Conservation (phyloP, 306 rosid species). For the Sicyos baderoa region DNA sequence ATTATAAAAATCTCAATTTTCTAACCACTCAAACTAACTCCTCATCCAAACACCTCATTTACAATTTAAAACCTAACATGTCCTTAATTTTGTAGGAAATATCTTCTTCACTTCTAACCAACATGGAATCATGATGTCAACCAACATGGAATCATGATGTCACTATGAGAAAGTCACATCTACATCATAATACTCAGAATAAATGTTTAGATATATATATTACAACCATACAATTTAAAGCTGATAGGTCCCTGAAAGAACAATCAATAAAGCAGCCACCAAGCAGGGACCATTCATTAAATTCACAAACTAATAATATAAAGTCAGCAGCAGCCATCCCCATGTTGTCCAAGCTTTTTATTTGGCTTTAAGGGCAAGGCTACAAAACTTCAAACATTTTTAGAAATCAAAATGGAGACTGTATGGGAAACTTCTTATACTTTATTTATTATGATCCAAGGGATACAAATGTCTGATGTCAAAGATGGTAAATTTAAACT, state of each 20-base stretch:
- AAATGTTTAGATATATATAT: background rate
- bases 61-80: no score
- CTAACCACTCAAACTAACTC: no score
- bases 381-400: constrained; percentile 11
- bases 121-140: background rate
- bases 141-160: background rate
- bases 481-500: background rate
- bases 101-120: no score
- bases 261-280: no score
- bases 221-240: background rate
- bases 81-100: no score
- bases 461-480: constrained; percentile 5
- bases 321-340: background rate
- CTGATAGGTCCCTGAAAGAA: background rate
- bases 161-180: background rate
- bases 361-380: background rate
- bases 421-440: background rate
- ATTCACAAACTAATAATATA: background rate
- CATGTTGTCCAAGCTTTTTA: background rate
- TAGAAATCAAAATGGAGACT: constrained; percentile 1
- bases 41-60: no score
- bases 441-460: constrained; percentile 11
- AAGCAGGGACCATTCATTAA: background rate
- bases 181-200: background rate
- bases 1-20: no score